Base-by-base conservation (phyloP, 257 asterid species). In the Ocimum tenuiflorum region DNA sequence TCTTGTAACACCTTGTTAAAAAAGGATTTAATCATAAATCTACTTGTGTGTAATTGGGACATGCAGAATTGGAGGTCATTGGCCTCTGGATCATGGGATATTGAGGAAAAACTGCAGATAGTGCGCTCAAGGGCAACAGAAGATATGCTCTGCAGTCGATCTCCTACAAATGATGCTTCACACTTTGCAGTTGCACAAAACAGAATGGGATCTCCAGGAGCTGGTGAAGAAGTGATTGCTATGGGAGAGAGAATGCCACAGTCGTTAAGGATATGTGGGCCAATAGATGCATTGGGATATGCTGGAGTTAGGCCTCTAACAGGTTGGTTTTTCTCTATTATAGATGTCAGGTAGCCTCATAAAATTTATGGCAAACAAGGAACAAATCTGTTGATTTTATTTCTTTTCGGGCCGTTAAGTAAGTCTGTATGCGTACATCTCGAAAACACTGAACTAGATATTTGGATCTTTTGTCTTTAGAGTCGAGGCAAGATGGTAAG, bases 51-150 rank as follows among this genome's bases (percentile, higher is more conserved):
- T 45, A 35, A 45, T 73, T 71, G 58, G n/a, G n/a, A 46, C 66
- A 8, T 49, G 82, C 81, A 91, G 97, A 82, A 78, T 75, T 82
- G 76, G 69, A 81, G 59, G 73, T 81, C 81, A 74, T 82, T 80
- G 75, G 80, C 90, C 52, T 81, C 94, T 70, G 95, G 94, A 50
- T 77, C 95, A 20, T 94, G 95, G 94, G 83, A 90, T 79, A 84
- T 90, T 51, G 87, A 80, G 71, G 95, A 94, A 72, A 96, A 94
- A 78, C 59, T 87, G 50, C 79, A 87, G 69, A 87, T 82, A 80
- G 85, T 94, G 38, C 83, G 96, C 49, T 77, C 89, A 35, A 90
- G 87, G 77, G 94, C 90, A 59, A 82, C 94, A 3, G 90, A 86
- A 57, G 95, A 87, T 77, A 66, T 85, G 79, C 78, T 92, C 55